Percentiles rank a stretch among this genome's conserved stretches.
phyloP scores from a whole-genome alignment of 441 rosid genomes.

The Erodium texanum region DNA sequence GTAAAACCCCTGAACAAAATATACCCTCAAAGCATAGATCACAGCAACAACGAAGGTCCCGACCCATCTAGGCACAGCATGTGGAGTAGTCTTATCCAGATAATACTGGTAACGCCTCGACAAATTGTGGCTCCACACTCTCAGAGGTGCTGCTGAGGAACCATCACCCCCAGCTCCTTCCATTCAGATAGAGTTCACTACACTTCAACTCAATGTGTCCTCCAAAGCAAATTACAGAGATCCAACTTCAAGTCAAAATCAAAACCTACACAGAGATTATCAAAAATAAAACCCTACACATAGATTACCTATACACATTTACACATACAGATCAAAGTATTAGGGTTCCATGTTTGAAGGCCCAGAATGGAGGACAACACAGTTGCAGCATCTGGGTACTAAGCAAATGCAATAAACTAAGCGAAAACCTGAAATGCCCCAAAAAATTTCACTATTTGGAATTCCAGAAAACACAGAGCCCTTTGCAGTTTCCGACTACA shows the following conservation, averaged over 20 bases:
- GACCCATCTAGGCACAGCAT: constrained; percentile 65
- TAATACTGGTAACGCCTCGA: constrained; percentile 77
- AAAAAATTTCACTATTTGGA: too few species aligned
- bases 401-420: not conserved
- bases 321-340: too few species aligned
- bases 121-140: constrained; percentile 14
- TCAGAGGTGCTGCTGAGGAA: constrained; percentile 56
- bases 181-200: constrained; percentile 30
- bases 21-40: constrained; percentile 56
- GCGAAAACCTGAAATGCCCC: not conserved
- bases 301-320: not conserved
- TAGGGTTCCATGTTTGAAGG: not conserved
- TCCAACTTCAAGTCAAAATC: not conserved
- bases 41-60: constrained; percentile 47
- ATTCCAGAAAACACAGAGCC: not conserved
- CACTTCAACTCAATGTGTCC: not conserved
- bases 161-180: constrained; percentile 66
- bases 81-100: constrained; percentile 81
- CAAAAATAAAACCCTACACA: not conserved
- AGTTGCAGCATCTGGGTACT: not conserved
- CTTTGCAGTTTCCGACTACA: not conserved
- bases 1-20: constrained; percentile 69
- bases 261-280: not conserved
- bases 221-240: not conserved
- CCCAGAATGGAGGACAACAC: not conserved